phyloP scores from a whole-genome alignment of 805 yeast species.

The Zygoascus tannicola region DNA sequence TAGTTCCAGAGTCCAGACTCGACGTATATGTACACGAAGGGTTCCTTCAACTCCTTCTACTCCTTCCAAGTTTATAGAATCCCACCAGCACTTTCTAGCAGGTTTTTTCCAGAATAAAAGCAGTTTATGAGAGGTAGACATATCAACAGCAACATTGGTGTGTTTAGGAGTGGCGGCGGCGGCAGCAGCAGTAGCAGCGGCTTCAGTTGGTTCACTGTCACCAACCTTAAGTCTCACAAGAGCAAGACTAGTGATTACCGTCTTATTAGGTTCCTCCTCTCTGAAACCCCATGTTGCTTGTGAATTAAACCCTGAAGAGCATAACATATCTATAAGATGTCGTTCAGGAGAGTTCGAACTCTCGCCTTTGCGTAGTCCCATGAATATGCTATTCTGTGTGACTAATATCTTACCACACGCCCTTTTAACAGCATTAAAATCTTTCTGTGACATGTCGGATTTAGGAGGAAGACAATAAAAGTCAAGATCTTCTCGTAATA shows the following conservation, averaged over 20 bases:
- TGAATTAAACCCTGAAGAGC: conserved; percentile 70
- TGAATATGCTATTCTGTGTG: conserved; percentile 53
- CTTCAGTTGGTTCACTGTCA: not conserved
- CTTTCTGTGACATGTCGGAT: conserved; percentile 44
- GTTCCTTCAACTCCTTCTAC: conserved; percentile 27
- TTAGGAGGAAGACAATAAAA: conserved; percentile 80
- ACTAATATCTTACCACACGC: conserved; percentile 63
- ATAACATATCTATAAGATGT: conserved; percentile 88
- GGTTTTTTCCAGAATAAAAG: conserved; percentile 95
- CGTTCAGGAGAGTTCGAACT: conserved; percentile 67
- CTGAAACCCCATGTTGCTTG: conserved; percentile 80
- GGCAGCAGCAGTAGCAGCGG: conserved; percentile 2
- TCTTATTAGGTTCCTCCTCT: conserved; percentile 75
- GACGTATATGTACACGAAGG: conserved; percentile 72
- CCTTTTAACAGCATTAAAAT: conserved; percentile 59
- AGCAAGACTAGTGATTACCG: conserved; percentile 79
- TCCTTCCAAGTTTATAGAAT: conserved; percentile 31
- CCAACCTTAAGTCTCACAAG: conserved; percentile 40
- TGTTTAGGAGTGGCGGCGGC: not conserved
- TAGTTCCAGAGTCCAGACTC: conserved; percentile 95
- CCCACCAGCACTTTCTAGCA: conserved; percentile 99
- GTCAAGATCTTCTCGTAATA: conserved; percentile 87
- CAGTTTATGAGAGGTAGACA: conserved; percentile 45
- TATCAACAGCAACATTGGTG: conserved; percentile 4
- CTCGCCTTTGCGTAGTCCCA: conserved; percentile 47